Percentiles rank a stretch among this genome's conserved stretches.
Conservation (phyloP, 2,329 filamentous ascomycete genomes). For the Lomentospora prolificans region DNA sequence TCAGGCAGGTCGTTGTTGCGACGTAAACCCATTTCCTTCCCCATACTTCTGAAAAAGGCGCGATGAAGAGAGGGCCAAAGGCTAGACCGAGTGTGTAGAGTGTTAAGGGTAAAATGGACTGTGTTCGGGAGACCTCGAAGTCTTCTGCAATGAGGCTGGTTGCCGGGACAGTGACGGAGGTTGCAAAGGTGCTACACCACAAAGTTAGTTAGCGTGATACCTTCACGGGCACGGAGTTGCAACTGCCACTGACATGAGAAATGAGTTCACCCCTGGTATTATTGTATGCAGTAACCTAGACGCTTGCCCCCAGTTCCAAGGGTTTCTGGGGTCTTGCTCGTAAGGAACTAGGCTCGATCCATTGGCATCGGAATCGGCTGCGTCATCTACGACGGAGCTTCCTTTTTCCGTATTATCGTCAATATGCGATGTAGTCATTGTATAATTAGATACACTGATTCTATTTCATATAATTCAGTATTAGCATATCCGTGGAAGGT, state of each 20-base stretch:
- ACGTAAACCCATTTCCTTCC: conserved; percentile 64
- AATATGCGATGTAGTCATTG: too few species aligned
- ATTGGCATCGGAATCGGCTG: neutral
- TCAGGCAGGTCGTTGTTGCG: conserved; percentile 54
- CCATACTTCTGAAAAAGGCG: conserved; percentile 57
- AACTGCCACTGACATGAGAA: neutral
- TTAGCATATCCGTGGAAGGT: too few species aligned
- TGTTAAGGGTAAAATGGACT: conserved; percentile 31
- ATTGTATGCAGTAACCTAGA: neutral
- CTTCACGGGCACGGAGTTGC: too few species aligned
- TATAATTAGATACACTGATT: too few species aligned
- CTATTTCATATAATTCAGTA: too few species aligned
- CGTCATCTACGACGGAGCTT: neutral
- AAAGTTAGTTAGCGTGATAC: neutral
- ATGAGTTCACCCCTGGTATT: neutral
- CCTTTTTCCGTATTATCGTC: neutral
- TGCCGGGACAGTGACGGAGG: conserved; percentile 12
- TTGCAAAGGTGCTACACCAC: conserved; percentile 10
- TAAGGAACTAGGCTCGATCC: neutral
- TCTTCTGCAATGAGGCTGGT: conserved; percentile 6
- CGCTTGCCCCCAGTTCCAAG: neutral
- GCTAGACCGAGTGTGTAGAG: conserved; percentile 66
- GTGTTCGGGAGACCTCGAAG: conserved; percentile 12
- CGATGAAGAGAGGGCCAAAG: conserved; percentile 71
- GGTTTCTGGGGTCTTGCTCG: neutral